phyloP scores from a whole-genome alignment of 2,329 filamentous ascomycete genomes.

The Aspergillus sergii region DNA sequence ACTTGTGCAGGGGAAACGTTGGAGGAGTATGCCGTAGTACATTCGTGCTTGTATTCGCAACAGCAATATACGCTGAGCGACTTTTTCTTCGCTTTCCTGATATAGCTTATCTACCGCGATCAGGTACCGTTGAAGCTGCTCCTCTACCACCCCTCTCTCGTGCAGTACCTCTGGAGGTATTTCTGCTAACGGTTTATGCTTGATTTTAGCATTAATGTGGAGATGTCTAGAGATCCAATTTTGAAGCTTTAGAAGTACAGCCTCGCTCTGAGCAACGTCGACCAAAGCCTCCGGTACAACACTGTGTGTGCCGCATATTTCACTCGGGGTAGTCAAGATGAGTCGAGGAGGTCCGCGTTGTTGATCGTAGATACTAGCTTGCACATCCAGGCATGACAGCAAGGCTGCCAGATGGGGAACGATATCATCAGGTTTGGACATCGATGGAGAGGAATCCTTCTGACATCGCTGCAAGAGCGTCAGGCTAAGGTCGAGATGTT shows the following conservation, averaged over 20 bases:
- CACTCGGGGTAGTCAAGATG: constrained; percentile 4
- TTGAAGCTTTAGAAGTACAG: constrained; percentile 22
- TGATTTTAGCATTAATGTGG: constrained; percentile 12
- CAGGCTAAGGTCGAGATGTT: constrained; percentile 28
- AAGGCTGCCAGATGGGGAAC: constrained; percentile 17
- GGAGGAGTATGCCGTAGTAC: constrained; percentile 17
- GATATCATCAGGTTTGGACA: constrained; percentile 13
- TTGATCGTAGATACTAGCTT: constrained; percentile 24
- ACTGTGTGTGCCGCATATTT: not conserved
- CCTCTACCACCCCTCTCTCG: constrained; percentile 15
- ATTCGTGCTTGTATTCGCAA: constrained; percentile 18
- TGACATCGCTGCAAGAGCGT: constrained; percentile 20
- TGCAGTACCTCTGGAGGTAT: constrained; percentile 7
- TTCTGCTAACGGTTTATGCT: constrained; percentile 6
- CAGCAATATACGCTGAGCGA: constrained; percentile 7
- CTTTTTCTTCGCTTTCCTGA: not conserved
- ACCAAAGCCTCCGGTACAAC: constrained; percentile 7
- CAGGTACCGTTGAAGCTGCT: constrained; percentile 9
- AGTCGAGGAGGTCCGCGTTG: constrained; percentile 15
- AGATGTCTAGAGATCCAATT: constrained; percentile 27
- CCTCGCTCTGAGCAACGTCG: constrained; percentile 16
- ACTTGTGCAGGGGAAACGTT: constrained; percentile 6
- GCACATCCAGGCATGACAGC: constrained; percentile 24
- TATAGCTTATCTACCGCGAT: constrained; percentile 2
- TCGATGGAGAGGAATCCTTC: not conserved